These are phyloP conservation scores for Scutellaria minor DNA, from an alignment of 257 asterid species.

Conservation along the genomic window DNA sequence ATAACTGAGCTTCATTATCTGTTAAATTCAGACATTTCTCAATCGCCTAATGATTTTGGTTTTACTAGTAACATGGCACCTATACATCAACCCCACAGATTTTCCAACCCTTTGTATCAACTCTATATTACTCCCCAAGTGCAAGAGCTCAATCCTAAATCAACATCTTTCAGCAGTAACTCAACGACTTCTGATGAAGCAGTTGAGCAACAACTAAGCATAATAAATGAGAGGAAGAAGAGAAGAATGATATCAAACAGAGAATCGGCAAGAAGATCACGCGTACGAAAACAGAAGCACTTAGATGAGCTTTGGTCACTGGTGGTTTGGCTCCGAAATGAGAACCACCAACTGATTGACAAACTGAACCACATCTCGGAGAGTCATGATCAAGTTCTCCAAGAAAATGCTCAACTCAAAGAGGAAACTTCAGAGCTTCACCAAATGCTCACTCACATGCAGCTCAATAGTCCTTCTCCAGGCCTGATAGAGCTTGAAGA, in stretches of 20 bases:
- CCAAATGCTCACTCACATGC: slow-evolving; percentile 61
- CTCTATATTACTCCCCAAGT: slow-evolving; percentile 49
- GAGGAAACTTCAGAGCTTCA: slow-evolving; percentile 74
- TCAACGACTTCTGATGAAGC: slow-evolving; percentile 88
- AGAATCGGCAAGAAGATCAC: slow-evolving; percentile 85
- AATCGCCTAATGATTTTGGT: slow-evolving; percentile 50
- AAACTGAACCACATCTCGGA: slow-evolving; percentile 64
- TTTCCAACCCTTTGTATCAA: slow-evolving; percentile 51
- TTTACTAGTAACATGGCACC: slow-evolving; percentile 34
- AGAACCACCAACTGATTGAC: slow-evolving; percentile 72
- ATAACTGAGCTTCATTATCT: slow-evolving; percentile 54
- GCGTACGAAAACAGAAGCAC: slow-evolving; percentile 89
- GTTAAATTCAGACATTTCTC: slow-evolving; percentile 53
- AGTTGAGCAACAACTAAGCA: slow-evolving; percentile 64
- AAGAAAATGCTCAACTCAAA: slow-evolving; percentile 71
- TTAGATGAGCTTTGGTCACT: slow-evolving; percentile 92
- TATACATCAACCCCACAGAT: slow-evolving; percentile 42
- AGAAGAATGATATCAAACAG: slow-evolving; percentile 91
- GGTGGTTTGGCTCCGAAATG: slow-evolving; percentile 71
- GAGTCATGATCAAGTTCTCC: slow-evolving; percentile 51
- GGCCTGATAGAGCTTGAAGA: slow-evolving; percentile 50
- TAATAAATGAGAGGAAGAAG: slow-evolving; percentile 77
- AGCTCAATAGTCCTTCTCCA: slow-evolving; percentile 57
- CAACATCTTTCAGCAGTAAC: slow-evolving; percentile 64
- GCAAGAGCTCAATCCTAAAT: slow-evolving; percentile 53